These are phyloP conservation scores for Nitzschia inconspicua DNA, from an alignment of 108 stramenopile species.

Conservation along the genomic window DNA sequence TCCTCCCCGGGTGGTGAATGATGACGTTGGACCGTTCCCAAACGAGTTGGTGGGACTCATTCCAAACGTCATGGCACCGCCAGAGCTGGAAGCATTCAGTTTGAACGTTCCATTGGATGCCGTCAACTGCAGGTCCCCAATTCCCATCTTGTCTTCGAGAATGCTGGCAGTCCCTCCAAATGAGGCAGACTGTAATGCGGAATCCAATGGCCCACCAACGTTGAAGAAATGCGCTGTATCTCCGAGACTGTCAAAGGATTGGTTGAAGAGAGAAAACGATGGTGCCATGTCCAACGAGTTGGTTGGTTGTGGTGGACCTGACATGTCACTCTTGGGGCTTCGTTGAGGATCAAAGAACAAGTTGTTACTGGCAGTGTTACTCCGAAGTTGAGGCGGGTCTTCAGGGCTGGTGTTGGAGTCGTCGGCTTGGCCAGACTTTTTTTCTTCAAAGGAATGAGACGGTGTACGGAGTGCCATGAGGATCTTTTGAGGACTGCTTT, in stretches of 20 bases:
- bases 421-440: constrained; percentile 10
- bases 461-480: constrained; percentile 46
- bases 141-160: background rate
- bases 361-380: constrained; percentile 5
- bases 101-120: constrained; percentile 24
- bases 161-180: constrained; percentile 25
- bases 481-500: constrained; percentile 36
- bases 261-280: constrained; percentile 76
- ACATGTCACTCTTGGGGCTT: constrained; percentile 44
- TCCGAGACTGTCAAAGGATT: constrained; percentile 75
- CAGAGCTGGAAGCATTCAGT: constrained; percentile 29
- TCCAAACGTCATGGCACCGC: constrained; percentile 34
- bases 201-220: constrained; percentile 46
- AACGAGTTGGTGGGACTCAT: constrained; percentile 59
- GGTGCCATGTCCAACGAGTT: constrained; percentile 63
- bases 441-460: constrained; percentile 50
- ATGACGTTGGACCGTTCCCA: constrained; percentile 33
- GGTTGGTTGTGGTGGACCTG: constrained; percentile 25
- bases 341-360: constrained; percentile 35
- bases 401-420: constrained; percentile 28
- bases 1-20: constrained; percentile 10
- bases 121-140: constrained; percentile 15
- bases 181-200: constrained; percentile 53
- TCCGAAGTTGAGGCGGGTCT: constrained; percentile 40
- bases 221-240: constrained; percentile 60